Conservation (phyloP, 2,329 filamentous ascomycete species). For the Colletotrichum gloeosporioides region DNA sequence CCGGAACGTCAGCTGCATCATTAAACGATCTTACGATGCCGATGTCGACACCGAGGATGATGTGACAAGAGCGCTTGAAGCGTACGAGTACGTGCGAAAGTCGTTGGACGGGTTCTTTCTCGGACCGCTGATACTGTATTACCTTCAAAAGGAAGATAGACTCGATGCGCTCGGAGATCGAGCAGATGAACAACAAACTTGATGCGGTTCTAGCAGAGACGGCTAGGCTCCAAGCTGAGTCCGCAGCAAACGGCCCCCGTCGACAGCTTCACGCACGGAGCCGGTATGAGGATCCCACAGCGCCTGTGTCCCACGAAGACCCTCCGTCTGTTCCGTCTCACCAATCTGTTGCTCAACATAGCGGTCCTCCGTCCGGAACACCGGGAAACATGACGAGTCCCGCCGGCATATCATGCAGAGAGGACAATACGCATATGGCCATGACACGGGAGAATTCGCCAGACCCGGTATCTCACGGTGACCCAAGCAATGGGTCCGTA, state of each 20-base stretch:
- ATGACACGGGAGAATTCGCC: neutral
- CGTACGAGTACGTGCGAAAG: neutral
- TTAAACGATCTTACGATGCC: neutral
- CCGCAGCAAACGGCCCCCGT: rapidly evolving
- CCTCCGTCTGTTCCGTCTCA: neutral
- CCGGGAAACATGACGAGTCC: neutral
- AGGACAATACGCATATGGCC: neutral
- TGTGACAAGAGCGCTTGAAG: neutral
- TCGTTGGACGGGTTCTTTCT: rapidly evolving
- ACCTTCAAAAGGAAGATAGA: neutral
- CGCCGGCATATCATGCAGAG: neutral
- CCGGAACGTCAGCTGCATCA: neutral
- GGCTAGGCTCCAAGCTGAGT: neutral
- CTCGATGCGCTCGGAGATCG: neutral
- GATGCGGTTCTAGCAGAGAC: neutral
- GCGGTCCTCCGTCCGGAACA: neutral
- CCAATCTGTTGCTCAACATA: rapidly evolving
- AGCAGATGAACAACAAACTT: neutral
- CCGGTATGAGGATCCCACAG: rapidly evolving
- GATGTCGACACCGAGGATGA: neutral
- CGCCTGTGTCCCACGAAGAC: rapidly evolving
- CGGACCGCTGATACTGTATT: neutral
- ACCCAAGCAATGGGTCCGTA: constrained; percentile 18
- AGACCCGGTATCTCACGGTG: constrained; percentile 14
- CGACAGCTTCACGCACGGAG: rapidly evolving